Base-by-base conservation (phyloP, 2,329 filamentous ascomycete genomes). In the Pseudogymnoascus sp. region DNA sequence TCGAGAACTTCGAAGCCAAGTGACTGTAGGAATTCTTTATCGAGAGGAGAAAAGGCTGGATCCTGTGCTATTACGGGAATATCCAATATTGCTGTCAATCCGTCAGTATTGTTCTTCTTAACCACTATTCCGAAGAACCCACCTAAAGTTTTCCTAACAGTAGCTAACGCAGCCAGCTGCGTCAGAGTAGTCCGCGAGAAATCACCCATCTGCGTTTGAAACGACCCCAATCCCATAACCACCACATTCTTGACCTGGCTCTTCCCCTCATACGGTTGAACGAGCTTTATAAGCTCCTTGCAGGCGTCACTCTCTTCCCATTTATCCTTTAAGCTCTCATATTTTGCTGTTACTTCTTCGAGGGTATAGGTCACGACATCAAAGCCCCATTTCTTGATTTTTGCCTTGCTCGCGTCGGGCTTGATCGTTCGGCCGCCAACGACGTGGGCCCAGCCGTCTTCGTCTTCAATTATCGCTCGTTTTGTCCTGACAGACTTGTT, bases 391-490 rank as follows among this genome's bases (percentile, higher is more conserved):
- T 38, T 38, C 38, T 60, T 60, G 1, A 60, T 38, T 38, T 38
- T 38, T 25, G 35, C 11, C 25, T 40, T 60, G 33, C 33, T 60
- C 12, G 33, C 38, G 12, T 42, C 59, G 2, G 33, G 18, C 12
- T 60, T 60, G 33, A 38, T 38, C 14, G 59, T 60, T 38, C 59
- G 18, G 59, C 59, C 59, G 35, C 72, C 69, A 8, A 74, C 62
- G 25, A 74, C 69, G 64, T 74, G 71, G 23, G 70, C 70, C 72
- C 72, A 74, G n/a, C 73, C 73, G 40, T 73, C 69, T 1, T 64
- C 65, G 63, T 71, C 72, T 12, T 69, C 65, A 3, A 74, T 61
- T 35, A 73, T 65, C 40, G 65, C 68, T 33, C 72, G 62, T 59
- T 73, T 73, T 4, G 67, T 72, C 37, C 69, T 70, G 7, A 68